phyloP scores from a whole-genome alignment of 345 rosid species.

The Brassica juncea region DNA sequence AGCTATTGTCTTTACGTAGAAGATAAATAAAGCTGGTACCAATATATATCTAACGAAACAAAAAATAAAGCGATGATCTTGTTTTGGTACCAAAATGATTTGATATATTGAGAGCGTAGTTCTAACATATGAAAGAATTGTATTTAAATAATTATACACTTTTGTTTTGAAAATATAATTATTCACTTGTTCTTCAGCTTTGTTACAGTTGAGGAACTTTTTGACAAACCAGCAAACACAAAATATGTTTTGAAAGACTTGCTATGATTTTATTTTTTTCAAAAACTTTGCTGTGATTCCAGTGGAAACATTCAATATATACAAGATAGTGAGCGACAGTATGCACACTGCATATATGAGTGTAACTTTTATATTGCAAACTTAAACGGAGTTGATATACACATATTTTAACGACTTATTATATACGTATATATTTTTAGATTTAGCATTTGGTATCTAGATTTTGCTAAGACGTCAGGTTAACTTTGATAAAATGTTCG shows the following conservation, averaged over 20 bases:
- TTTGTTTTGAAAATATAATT: neutral
- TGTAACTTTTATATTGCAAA: neutral
- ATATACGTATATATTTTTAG: neutral
- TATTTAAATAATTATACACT: neutral
- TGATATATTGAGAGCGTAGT: constrained; percentile 25
- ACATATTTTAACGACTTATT: neutral
- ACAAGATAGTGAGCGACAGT: too few relatives aligned
- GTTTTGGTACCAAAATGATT: constrained; percentile 37
- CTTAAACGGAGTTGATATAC: neutral
- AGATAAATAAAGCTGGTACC: constrained; percentile 65
- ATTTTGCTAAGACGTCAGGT: neutral
- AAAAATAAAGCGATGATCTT: constrained; percentile 23
- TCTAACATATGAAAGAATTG: constrained; percentile 4
- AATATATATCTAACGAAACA: constrained; percentile 19
- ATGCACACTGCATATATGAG: neutral
- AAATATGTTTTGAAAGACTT: neutral
- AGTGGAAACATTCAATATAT: neutral
- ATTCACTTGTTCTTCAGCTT: neutral
- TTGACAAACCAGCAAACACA: neutral
- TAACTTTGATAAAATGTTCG: neutral
- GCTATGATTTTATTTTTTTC: too few relatives aligned
- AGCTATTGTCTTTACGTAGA: constrained; percentile 68
- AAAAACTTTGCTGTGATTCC: neutral
- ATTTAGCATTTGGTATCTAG: neutral
- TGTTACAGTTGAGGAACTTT: neutral